Percentiles rank a stretch among this genome's conserved stretches.
These are phyloP conservation scores for Pseudocercospora vitis DNA, from an alignment of 2,329 filamentous ascomycete genomes.

Conservation along the genomic window DNA sequence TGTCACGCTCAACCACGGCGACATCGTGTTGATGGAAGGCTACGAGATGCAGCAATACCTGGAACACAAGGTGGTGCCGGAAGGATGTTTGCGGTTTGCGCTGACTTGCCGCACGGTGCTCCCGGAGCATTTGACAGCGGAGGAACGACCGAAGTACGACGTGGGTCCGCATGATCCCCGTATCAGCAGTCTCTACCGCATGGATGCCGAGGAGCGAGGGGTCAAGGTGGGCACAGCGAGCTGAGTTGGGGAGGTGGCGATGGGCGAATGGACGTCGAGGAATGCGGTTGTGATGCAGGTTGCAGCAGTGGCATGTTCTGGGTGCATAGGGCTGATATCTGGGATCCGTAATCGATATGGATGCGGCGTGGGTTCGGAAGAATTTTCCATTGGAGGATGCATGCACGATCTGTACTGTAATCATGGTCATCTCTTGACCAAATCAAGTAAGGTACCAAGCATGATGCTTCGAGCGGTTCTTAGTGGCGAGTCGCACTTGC, in stretches of 20 bases:
- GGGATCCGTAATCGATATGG: not conserved
- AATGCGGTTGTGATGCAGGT: not conserved
- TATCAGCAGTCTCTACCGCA: constrained; percentile 22
- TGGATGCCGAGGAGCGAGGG: constrained; percentile 14
- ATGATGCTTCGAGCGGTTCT: too few relatives aligned
- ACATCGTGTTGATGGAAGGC: constrained; percentile 66
- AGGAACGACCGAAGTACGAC: constrained; percentile 42
- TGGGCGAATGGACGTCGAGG: not conserved
- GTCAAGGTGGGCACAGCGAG: not conserved
- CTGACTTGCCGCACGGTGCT: constrained; percentile 58
- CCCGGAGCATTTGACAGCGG: constrained; percentile 43
- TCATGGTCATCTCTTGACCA: too few relatives aligned
- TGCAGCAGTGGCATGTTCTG: not conserved
- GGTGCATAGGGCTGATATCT: not conserved
- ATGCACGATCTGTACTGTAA: too few relatives aligned
- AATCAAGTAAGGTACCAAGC: too few relatives aligned
- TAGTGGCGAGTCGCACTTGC: too few relatives aligned
- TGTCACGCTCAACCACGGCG: constrained; percentile 60
- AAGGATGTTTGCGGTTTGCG: constrained; percentile 56
- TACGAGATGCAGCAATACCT: constrained; percentile 59
- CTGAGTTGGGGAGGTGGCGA: not conserved
- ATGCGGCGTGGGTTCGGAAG: not conserved
- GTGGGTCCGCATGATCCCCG: constrained; percentile 38
- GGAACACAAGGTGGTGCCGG: constrained; percentile 58
- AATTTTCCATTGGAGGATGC: not conserved